Conservation (phyloP, 202 grass and related monocot genomes). For the Saccharum hybrid region DNA sequence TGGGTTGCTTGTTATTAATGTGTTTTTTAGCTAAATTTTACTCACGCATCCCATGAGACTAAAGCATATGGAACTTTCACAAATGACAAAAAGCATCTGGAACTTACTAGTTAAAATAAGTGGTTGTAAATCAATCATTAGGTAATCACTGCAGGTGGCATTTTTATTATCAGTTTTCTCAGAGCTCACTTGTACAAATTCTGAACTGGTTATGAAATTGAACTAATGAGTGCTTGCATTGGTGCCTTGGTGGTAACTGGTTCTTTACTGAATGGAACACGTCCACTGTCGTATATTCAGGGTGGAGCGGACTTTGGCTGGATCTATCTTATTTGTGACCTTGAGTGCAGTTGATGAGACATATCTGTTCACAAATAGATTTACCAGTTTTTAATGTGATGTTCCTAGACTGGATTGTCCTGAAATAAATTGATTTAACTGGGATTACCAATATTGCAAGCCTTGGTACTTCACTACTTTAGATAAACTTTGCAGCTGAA, state of each 20-base stretch:
- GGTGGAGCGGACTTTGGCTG: not conserved
- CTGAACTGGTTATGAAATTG: not conserved
- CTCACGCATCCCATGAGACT: no score
- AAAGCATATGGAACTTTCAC: no score
- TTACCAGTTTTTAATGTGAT: conserved; percentile 27
- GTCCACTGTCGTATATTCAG: conserved; percentile 30
- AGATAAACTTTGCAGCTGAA: conserved; percentile 9
- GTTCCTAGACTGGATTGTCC: conserved; percentile 16
- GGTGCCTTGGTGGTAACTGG: not conserved
- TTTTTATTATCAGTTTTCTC: no score
- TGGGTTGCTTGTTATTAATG: no score
- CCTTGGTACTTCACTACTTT: conserved; percentile 20
- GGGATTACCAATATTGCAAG: conserved; percentile 19
- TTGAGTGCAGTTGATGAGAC: not conserved
- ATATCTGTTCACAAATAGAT: conserved; percentile 19
- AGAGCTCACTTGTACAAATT: not conserved
- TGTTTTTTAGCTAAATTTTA: no score
- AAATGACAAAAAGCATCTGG: no score
- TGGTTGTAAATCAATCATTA: no score
- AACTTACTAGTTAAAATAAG: no score
- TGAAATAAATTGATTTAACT: conserved; percentile 29
- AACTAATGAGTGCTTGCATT: conserved; percentile 5
- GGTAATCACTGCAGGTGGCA: no score
- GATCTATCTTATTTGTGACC: not conserved
- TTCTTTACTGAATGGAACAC: conserved; percentile 31